Evolutionary conservation across 805 yeast genomes (phyloP), one percentile per base, ranked within the genome.

Genomic region (Starmerella riodocensis): DNA sequence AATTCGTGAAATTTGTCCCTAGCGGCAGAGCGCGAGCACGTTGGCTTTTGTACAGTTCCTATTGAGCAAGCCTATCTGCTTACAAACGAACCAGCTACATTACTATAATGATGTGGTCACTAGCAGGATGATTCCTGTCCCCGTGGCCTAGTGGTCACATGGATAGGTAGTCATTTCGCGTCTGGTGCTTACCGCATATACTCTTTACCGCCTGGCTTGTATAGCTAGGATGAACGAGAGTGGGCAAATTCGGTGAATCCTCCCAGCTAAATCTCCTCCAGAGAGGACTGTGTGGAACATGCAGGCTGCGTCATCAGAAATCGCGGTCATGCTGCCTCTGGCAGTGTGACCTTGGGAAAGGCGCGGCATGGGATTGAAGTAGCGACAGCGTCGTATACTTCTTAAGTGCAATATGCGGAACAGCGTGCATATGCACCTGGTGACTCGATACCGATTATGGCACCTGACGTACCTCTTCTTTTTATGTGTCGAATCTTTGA

Each of bases 161-260:
- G 34, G n/a, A n/a, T 5, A 4, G 2, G 9, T 11, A 11, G 13
- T 14, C 17, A 12, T 3, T 25, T n/a, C 27, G 45, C 41, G 51
- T 51, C 53, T 46, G 40, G 40, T 38, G 39, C 43, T 39, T 42
- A 39, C 56, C 46, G 56, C 51, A 55, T 45, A 32, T 47, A 52
- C 56, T 52, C 56, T 51, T 47, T 47, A 42, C 51, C 36, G 32
- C 23, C 40, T 21, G 34, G 18, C 14, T 29, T 14, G 6, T 12
- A n/a, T 22, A 28, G 28, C 28, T 16, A 20, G 34, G 37, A 37
- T 28, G 50, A 18, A 50, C 42, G 49, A 50, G 56, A 52, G 56
- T 52, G 56, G 56, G 56, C 48, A 52, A 52, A 52, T 52, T 52
- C 56, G 56, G 56, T 52, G 56, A 24, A 52, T 41, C 54, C 21